phyloP scores from a whole-genome alignment of 306 rosid genomes.

The Ceratonia siliqua region DNA sequence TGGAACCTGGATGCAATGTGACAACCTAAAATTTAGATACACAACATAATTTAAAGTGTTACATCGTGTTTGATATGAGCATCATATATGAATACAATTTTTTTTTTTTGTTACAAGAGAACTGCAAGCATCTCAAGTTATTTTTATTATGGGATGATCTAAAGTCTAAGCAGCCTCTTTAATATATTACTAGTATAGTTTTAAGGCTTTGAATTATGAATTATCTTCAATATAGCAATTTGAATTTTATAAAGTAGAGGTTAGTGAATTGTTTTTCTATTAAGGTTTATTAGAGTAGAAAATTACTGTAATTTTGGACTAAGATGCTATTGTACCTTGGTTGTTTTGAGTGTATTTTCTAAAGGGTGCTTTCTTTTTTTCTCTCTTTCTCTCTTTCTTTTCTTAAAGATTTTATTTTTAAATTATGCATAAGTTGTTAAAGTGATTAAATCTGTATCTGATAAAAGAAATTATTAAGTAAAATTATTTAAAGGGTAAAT shows the following conservation, averaged over 20 bases:
- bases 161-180: conserved; percentile 18
- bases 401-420: too few relatives aligned
- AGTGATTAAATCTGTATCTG: conserved; percentile 5
- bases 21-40: conserved; percentile 25
- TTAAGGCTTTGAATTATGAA: conserved; percentile 14
- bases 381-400: not conserved
- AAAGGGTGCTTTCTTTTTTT: not conserved
- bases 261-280: too few relatives aligned
- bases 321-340: conserved; percentile 32
- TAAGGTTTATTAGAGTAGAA: conserved; percentile 31
- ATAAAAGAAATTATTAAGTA: conserved; percentile 20
- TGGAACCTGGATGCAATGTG: conserved; percentile 74
- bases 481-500: too few relatives aligned
- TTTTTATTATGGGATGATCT: conserved; percentile 33
- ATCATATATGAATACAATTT: too few relatives aligned
- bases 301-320: conserved; percentile 19
- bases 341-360: conserved; percentile 36
- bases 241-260: conserved; percentile 21
- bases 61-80: too few relatives aligned
- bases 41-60: too few relatives aligned
- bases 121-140: conserved; percentile 38
- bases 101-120: not conserved
- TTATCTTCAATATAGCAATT: conserved; percentile 20
- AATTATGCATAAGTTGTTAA: too few relatives aligned
- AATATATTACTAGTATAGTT: too few relatives aligned